Evolutionary conservation across 192 early-diverging fungal genomes (phyloP), one percentile per base, ranked within the genome.

Genomic region (Coemansia sp.): DNA sequence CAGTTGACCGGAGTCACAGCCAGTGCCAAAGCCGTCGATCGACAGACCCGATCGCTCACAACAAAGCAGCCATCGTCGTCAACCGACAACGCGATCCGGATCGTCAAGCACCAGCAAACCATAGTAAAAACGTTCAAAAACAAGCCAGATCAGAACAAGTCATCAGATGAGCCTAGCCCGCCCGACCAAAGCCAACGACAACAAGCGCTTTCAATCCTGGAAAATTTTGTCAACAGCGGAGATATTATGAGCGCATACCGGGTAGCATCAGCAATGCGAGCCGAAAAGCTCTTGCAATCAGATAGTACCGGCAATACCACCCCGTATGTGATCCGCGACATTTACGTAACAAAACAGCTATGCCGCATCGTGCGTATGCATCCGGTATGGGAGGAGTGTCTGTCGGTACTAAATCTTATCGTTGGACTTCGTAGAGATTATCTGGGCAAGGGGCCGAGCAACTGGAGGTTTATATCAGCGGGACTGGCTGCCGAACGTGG

Each of bases 321-420:
- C 8, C 17, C 28, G 34, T 53, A n/a, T 8, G 80, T 77, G 35
- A 34, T 74, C 36, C 51, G 52, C 32, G 80, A 83, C 34, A 36
- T 45, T 1, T 14, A 60, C 6, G 80, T 77, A 17, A 59, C 66
- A 18, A 51, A 62, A 14, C 58, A 32, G 7, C 60, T 83, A 35
- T 38, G 37, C 3, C 51, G 15, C 11, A 59, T 66, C 18, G 43
- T 83, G 11, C 22, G 14, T 38, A 11, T 17, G 2, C 72, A 68
- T 33, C 48, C 65, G 11, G 39, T 64, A 15, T 83, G 80, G 80
- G 75, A 74, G 18, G 66, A 77, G 28, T 68, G 68, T 55, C 20
- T 72, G 4, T 58, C 64, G 14, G 56, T 67, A 48, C 65, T 83
- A 0, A 69, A 77, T 8, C 41, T 83, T 48, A 9, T 83, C 12